Base-by-base conservation (phyloP, 352 stramenopile genomes). In the Globisporangium cystogenes region DNA sequence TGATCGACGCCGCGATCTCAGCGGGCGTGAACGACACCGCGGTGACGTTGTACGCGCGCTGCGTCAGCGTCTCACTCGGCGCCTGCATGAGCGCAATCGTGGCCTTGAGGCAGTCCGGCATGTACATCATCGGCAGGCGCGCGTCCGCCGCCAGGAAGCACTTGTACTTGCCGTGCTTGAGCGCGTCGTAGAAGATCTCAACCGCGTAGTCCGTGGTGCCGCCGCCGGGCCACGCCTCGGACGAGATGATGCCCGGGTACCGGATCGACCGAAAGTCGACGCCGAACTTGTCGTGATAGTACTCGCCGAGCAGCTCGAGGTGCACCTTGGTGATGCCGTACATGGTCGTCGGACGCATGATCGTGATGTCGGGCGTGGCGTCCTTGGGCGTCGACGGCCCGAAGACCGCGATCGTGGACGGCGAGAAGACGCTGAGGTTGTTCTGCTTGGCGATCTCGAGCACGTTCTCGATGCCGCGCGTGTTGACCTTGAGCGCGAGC, bases 71-170 rank as follows among this genome's bases (percentile, higher is more conserved):
- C 16, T 83, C 66, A 24, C 72, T 67, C 4, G 75, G 72, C 0
- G 87, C 87, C 54, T 91, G 70, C 37, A 97, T 67, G 21, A 97
- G 70, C 35, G 82, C 72, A 35, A 92, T 49, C 10, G 90, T 96
- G 16, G 82, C 87, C 58, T 92, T 90, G 27, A 97, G 70, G 52
- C 83, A 95, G 65, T 97, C 90, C 24, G 85, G 86, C 89, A 97
- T 97, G 86, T 97, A 97, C 85, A 97, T 97, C 88, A 97, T 97
- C 26, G 90, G 90, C 68, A 97, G 60, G 37, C 78, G 76, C 15
- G 88, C 83, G 48, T 95, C 69, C 12, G 72, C 68, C 45, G 74
- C 51, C 6, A 97, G 53, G 62, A 96, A 97, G 53, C 85, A 96
- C 53, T 76, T 93, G 75, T 97, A 97, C 57, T 82, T 85, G 69